Conservation (phyloP, 176 grass and related monocot species). For the Bonia amplexicaulis region DNA sequence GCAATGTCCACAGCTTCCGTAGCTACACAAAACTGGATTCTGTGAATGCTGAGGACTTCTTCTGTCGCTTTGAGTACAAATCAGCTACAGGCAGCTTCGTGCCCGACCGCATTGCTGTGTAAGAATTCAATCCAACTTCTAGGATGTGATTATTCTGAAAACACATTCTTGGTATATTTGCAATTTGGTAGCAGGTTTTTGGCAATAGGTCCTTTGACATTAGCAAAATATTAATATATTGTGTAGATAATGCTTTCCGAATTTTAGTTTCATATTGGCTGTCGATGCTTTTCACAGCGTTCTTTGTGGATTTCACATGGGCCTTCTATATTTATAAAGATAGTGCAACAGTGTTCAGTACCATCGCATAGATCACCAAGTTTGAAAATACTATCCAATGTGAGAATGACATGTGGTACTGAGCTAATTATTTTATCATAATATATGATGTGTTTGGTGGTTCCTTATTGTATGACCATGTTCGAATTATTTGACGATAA, state of each 20-base stretch:
- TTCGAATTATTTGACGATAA: not conserved
- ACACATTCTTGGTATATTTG: not conserved
- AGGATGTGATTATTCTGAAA: not conserved
- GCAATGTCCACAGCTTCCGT: slow-evolving; percentile 77
- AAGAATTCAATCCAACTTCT: slow-evolving; percentile 39
- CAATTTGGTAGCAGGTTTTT: not conserved
- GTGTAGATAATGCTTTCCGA: not conserved
- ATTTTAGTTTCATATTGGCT: not conserved
- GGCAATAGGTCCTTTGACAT: not conserved
- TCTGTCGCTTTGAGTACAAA: slow-evolving; percentile 93
- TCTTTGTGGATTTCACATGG: not conserved
- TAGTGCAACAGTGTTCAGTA: not conserved
- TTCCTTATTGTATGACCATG: not conserved
- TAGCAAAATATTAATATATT: not conserved
- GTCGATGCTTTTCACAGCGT: not conserved
- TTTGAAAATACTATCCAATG: not conserved
- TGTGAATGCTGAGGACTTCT: slow-evolving; percentile 75
- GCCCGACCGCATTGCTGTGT: slow-evolving; percentile 86
- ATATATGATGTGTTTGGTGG: not conserved
- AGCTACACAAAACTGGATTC: slow-evolving; percentile 91
- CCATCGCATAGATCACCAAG: not conserved
- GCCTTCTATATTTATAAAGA: not conserved
- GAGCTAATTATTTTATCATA: not conserved
- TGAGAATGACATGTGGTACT: not conserved
- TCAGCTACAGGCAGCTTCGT: slow-evolving; percentile 76